Conservation (phyloP, 2,329 filamentous ascomycete species). For the Beauveria pseudobassiana region DNA sequence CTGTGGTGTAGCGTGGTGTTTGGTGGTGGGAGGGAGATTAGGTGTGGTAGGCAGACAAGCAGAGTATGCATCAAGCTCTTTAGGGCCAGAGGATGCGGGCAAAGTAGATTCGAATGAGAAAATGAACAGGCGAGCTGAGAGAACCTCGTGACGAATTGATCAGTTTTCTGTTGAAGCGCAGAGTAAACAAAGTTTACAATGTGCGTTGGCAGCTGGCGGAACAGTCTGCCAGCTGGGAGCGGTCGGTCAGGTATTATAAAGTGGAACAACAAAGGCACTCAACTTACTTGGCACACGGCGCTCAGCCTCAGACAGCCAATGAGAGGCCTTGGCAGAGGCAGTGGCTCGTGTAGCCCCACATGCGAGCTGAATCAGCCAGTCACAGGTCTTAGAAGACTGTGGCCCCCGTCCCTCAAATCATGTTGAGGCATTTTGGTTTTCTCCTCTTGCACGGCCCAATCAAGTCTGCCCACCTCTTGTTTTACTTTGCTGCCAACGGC, state of each 20-base stretch:
- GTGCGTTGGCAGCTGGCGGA: background rate
- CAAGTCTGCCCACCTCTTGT: conserved; percentile 24
- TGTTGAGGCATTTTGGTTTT: conserved; percentile 34
- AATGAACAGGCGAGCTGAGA: background rate
- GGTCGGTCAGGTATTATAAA: background rate
- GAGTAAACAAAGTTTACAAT: background rate
- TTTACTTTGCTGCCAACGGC: background rate
- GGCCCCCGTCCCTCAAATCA: conserved; percentile 45
- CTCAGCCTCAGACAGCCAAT: background rate
- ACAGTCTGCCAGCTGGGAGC: background rate
- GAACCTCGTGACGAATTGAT: background rate
- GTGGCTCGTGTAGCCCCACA: conserved; percentile 26
- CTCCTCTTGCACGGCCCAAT: conserved; percentile 40
- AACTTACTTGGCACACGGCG: background rate
- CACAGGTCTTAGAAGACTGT: conserved; percentile 37
- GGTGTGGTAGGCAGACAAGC: background rate
- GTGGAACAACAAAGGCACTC: background rate
- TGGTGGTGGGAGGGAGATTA: background rate
- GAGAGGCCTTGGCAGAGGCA: conserved; percentile 9
- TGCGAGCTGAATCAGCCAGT: conserved; percentile 43
- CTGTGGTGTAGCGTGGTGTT: background rate
- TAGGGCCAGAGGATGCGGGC: background rate
- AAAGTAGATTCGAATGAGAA: background rate
- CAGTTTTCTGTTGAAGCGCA: background rate
- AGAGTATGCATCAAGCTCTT: background rate